Base-by-base conservation (phyloP, 2,329 filamentous ascomycete species). In the Colletotrichum melonis region DNA sequence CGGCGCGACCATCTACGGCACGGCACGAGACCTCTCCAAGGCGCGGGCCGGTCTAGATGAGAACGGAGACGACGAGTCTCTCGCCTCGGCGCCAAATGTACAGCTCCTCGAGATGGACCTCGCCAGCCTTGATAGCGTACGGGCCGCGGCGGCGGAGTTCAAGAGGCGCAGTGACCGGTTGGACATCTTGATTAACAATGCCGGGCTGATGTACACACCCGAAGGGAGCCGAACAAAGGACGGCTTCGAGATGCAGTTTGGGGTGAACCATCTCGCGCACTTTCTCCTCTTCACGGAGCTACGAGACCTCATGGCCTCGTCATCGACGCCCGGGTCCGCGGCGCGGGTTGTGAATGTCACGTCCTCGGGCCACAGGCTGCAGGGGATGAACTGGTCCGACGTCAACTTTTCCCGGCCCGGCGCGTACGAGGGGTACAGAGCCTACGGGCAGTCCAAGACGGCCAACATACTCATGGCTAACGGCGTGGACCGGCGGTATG, bases 221-320 rank as follows among this genome's bases (percentile, higher is more conserved):
- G 63, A 72, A 19, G 56, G 52, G 9, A 77, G 62, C 1, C 38
- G 59, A 9, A 75, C 72, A 5, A 32, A 26, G 0, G 76, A 78
- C 46, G 75, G 76, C 32, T 69, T 75, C 57, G 78, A 79, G 75
- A 76, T 77, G 0, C 87, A 89, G 69, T 86, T 90, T 67, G 88
- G 83, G 42, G 85, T 83, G 3, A 89, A 90, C 77, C 84, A 90
- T 75, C 79, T 91, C 1, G 83, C 80, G 14, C 86, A 89, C 75
- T 90, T 90, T 79, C 81, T 89, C 0, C 82, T 90, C 28, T 86
- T 88, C 76, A 81, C 87, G 24, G 82, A 88, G 1, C 80, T 90
- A 30, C 86, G 85, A 52, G 78, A 82, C 0, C 76, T 82, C 0
- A 77, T 90, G 7, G 77, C 88, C 0, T 76, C 81, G 0, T 81